Evolutionary conservation across 805 yeast genomes (phyloP).

Genomic region (Candida khao-thaluensis): DNA sequence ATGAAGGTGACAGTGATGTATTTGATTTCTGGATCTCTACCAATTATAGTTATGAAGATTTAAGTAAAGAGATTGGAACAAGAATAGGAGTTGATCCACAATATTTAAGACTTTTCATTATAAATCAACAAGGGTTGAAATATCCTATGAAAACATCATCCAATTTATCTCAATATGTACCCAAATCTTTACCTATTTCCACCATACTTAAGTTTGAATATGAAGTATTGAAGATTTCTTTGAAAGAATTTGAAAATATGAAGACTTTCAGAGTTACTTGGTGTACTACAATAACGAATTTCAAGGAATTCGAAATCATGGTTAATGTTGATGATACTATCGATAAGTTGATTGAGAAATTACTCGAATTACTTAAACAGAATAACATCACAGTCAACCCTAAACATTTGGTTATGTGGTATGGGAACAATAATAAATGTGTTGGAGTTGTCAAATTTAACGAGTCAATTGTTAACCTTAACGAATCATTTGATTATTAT

Average conservation of each 20-base stretch:
- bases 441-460: slow-evolving; percentile 39
- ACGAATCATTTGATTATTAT: slow-evolving; percentile 35
- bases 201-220: slow-evolving; percentile 56
- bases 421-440: slow-evolving; percentile 42
- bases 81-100: slow-evolving; percentile 54
- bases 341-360: slow-evolving; percentile 48
- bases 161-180: slow-evolving; percentile 41
- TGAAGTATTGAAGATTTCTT: slow-evolving; percentile 72
- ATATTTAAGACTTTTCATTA: slow-evolving; percentile 63
- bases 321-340: slow-evolving; percentile 64
- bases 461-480: slow-evolving; percentile 31
- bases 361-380: slow-evolving; percentile 55
- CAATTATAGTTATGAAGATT: slow-evolving; percentile 52
- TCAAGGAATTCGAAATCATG: slow-evolving; percentile 64
- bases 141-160: slow-evolving; percentile 42
- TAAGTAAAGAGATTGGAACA: slow-evolving; percentile 62
- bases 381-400: slow-evolving; percentile 36
- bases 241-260: slow-evolving; percentile 77
- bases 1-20: slow-evolving; percentile 19
- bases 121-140: slow-evolving; percentile 56
- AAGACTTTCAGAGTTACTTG: slow-evolving; percentile 63
- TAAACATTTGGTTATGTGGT: slow-evolving; percentile 56
- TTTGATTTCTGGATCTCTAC: slow-evolving; percentile 72
- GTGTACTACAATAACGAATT: slow-evolving; percentile 70
- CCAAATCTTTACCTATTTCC: slow-evolving; percentile 43